These are phyloP conservation scores for Candida multigemmis DNA, from an alignment of 805 yeast species.

Conservation along the genomic window DNA sequence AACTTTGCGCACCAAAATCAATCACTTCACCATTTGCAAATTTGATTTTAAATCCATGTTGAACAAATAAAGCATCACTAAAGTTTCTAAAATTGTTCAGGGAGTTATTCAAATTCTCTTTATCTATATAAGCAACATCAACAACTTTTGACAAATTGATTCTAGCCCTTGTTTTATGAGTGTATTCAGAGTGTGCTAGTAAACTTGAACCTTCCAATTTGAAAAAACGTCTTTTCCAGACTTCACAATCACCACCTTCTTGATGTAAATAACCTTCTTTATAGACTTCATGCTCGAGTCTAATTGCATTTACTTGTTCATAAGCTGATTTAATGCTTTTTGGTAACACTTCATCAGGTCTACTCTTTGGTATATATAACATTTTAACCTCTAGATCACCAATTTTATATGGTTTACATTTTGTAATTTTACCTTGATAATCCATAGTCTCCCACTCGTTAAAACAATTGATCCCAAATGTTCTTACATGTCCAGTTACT, in stretches of 20 bases:
- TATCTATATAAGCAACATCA: constrained; percentile 38
- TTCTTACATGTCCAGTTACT: constrained; percentile 43
- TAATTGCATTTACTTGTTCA: constrained; percentile 24
- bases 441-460: constrained; percentile 69
- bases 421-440: constrained; percentile 14
- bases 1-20: constrained; percentile 77
- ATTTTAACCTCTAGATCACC: constrained; percentile 63
- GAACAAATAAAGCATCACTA: constrained; percentile 61
- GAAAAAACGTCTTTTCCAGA: constrained; percentile 68
- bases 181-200: constrained; percentile 65
- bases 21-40: constrained; percentile 78
- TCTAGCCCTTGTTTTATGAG: constrained; percentile 62
- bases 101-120: constrained; percentile 18
- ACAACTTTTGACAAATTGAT: constrained; percentile 67
- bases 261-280: constrained; percentile 73
- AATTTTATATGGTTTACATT: constrained; percentile 44
- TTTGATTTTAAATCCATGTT: constrained; percentile 64
- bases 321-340: constrained; percentile 48
- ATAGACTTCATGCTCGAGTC: constrained; percentile 11
- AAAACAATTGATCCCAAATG: constrained; percentile 51
- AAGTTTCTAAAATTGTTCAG: constrained; percentile 43
- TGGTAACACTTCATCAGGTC: constrained; percentile 56
- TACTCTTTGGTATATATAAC: constrained; percentile 59
- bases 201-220: constrained; percentile 63
- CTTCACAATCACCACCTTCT: constrained; percentile 83